Evolutionary conservation across 495 filamentous ascomycete genomes (phyloP).

Genomic region (Extremus antarcticus): DNA sequence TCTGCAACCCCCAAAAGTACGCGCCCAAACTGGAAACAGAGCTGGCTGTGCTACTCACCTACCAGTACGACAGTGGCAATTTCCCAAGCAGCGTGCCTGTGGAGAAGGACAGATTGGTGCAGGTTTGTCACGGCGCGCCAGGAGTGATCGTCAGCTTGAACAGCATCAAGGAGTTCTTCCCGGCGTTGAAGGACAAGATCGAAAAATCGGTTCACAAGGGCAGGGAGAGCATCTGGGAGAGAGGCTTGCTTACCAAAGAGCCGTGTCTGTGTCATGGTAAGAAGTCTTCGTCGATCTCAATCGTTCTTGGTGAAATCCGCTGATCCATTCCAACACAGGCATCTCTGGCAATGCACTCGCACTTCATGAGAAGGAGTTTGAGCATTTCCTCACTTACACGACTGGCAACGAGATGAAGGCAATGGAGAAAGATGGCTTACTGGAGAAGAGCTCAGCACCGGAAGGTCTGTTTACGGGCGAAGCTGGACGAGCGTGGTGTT

Average conservation of each 20-base stretch:
- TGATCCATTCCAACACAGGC: slow-evolving; percentile 13
- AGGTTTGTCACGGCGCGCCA: slow-evolving; percentile 58
- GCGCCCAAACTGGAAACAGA: slow-evolving; percentile 34
- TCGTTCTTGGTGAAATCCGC: neutral
- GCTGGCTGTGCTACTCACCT: slow-evolving; percentile 37
- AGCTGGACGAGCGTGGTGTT: slow-evolving; percentile 40
- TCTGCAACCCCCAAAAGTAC: slow-evolving; percentile 34
- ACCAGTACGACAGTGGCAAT: slow-evolving; percentile 35
- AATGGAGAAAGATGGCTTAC: slow-evolving; percentile 36
- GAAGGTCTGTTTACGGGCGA: slow-evolving; percentile 35
- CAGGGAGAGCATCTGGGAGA: slow-evolving; percentile 36
- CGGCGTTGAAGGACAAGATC: slow-evolving; percentile 36
- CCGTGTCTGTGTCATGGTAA: slow-evolving; percentile 51
- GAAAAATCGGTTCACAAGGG: slow-evolving; percentile 37
- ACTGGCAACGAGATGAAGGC: slow-evolving; percentile 39
- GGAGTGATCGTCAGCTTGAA: slow-evolving; percentile 46
- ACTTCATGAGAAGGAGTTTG: slow-evolving; percentile 31
- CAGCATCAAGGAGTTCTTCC: slow-evolving; percentile 40
- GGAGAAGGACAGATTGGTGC: slow-evolving; percentile 41
- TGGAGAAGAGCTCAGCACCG: slow-evolving; percentile 33
- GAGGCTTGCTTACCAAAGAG: slow-evolving; percentile 50
- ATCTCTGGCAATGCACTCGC: slow-evolving; percentile 51
- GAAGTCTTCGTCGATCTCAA: neutral
- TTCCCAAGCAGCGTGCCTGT: slow-evolving; percentile 34
- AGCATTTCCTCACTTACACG: slow-evolving; percentile 44